phyloP scores from a whole-genome alignment of 139 green algal genomes.

The Asterochloris erici region DNA sequence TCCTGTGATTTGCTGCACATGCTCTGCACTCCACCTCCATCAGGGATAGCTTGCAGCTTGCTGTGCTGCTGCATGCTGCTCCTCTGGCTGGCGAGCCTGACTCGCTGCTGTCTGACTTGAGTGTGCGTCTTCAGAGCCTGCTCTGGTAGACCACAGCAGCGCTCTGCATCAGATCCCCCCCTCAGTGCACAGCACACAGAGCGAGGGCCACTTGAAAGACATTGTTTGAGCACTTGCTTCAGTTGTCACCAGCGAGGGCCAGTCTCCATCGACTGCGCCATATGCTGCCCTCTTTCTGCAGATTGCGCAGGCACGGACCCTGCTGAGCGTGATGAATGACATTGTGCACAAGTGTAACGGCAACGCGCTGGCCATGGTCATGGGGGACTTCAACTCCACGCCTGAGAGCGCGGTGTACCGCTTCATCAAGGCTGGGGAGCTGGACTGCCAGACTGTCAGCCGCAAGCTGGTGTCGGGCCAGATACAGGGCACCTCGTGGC shows the following conservation, averaged over 20 bases:
- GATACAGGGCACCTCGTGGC: constrained; percentile 15
- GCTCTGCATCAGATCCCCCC: no score
- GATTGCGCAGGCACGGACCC: constrained; percentile 56
- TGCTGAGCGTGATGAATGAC: constrained; percentile 37
- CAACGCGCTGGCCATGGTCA: constrained; percentile 10
- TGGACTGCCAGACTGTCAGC: constrained; percentile 41
- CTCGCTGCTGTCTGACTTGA: no score
- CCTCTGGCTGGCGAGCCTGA: no score
- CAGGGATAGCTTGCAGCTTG: no score
- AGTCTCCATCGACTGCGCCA: background rate
- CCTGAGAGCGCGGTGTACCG: constrained; percentile 51
- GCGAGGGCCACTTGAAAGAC: no score
- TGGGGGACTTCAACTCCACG: constrained; percentile 70
- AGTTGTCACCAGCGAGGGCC: background rate
- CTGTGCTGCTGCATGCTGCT: no score
- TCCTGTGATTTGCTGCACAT: no score
- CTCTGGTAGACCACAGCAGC: no score
- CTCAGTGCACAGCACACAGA: no score
- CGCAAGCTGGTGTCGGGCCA: constrained; percentile 43
- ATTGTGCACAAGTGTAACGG: constrained; percentile 8
- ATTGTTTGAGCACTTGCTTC: background rate
- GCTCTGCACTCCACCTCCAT: no score
- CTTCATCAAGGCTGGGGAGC: constrained; percentile 25
- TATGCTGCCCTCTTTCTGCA: background rate
- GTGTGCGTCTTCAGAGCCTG: no score